A percentile compares a stretch with the other conserved stretches of the same genome.
Evolutionary conservation across 768 basidiomycete species (phyloP).

Genomic region (Botryobasidium botryosum): DNA sequence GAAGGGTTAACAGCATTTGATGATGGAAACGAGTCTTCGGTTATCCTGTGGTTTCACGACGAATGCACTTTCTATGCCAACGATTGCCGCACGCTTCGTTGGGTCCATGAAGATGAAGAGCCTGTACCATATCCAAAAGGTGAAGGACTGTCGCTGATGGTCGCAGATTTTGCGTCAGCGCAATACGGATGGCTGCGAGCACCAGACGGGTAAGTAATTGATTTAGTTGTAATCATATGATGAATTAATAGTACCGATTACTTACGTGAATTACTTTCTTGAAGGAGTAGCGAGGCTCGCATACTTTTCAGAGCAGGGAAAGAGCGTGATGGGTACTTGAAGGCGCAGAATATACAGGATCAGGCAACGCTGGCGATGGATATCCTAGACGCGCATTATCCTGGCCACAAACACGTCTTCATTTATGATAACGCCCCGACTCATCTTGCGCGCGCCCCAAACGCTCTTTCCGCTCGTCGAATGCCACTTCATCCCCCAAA

Average conservation of each 20-base stretch:
- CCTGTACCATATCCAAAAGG: slow-evolving; percentile 23
- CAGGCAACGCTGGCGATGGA: slow-evolving; percentile 20
- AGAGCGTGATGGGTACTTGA: slow-evolving; percentile 9
- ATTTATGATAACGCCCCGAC: slow-evolving; percentile 23
- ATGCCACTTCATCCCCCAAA: no score
- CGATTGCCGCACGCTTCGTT: slow-evolving; percentile 18
- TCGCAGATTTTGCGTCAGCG: slow-evolving; percentile 22
- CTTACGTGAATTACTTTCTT: no score
- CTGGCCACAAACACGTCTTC: slow-evolving; percentile 20
- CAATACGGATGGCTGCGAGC: slow-evolving; percentile 8
- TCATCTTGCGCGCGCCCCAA: slow-evolving; percentile 20
- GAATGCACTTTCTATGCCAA: slow-evolving; percentile 27
- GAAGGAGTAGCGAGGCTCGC: neutral
- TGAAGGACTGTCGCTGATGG: slow-evolving; percentile 24
- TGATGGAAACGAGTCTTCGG: no score
- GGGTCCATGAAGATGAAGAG: slow-evolving; percentile 19
- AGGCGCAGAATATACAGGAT: slow-evolving; percentile 14
- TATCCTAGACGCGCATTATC: slow-evolving; percentile 21
- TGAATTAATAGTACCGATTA: no score
- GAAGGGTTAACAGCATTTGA: no score
- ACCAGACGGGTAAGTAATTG: neutral
- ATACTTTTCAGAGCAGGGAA: slow-evolving; percentile 7
- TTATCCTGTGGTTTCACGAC: slow-evolving; percentile 19
- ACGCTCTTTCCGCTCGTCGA: slow-evolving; percentile 20
- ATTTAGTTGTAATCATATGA: no score